Conservation (phyloP, 257 asterid species). For the Leonotis leonurus region DNA sequence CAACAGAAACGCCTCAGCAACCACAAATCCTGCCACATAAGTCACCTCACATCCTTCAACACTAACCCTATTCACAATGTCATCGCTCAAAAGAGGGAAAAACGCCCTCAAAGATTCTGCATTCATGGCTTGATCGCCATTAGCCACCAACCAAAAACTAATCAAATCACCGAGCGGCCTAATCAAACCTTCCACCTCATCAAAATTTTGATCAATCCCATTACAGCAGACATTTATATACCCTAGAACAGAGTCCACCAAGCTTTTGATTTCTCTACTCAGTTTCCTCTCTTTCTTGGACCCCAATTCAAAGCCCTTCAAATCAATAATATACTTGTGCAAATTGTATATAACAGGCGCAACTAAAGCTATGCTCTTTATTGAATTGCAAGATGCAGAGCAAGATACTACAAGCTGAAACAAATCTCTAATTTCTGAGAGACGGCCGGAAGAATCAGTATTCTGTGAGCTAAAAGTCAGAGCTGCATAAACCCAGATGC, state of each 20-base stretch:
- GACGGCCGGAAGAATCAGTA: slow-evolving; percentile 24
- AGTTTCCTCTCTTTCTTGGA: slow-evolving; percentile 41
- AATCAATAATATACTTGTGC: slow-evolving; percentile 26
- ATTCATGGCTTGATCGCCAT: slow-evolving; percentile 9
- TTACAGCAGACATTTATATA: slow-evolving; percentile 42
- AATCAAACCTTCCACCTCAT: slow-evolving; percentile 28
- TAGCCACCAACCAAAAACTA: slow-evolving; percentile 42
- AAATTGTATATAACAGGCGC: slow-evolving; percentile 52
- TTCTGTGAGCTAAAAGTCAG: slow-evolving; percentile 25
- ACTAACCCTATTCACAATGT: slow-evolving; percentile 20
- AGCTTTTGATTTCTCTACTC: slow-evolving; percentile 35
- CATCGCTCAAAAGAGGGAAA: slow-evolving; percentile 50
- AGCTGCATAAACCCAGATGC: slow-evolving; percentile 58
- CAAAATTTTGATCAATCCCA: slow-evolving; percentile 23
- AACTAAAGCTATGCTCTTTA: slow-evolving; percentile 37
- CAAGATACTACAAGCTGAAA: slow-evolving; percentile 44
- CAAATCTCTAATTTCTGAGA: slow-evolving; percentile 34
- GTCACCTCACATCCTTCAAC: slow-evolving; percentile 32
- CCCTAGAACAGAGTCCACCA: slow-evolving; percentile 50
- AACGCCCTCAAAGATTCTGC: slow-evolving; percentile 29
- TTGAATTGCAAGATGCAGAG: slow-evolving; percentile 43
- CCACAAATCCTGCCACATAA: slow-evolving; percentile 54
- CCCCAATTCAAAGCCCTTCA: slow-evolving; percentile 33
- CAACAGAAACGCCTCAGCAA: slow-evolving; percentile 50
- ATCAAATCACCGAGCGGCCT: slow-evolving; percentile 42